Evolutionary conservation across 805 yeast species (phyloP).

Genomic region (Saccharomycodes ludwigii): DNA sequence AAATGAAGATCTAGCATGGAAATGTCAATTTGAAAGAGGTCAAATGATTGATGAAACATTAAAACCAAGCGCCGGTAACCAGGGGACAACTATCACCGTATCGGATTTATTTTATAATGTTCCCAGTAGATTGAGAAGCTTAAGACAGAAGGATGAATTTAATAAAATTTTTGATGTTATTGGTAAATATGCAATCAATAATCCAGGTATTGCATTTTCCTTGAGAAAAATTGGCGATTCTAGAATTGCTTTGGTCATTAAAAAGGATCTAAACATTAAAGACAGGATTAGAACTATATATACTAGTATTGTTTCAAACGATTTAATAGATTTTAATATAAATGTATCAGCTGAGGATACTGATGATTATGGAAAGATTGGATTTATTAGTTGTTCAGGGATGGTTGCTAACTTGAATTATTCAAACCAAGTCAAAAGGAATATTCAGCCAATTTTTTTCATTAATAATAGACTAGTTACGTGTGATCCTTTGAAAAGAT

Average conservation of each 20-base stretch:
- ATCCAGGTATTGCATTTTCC: constrained; percentile 54
- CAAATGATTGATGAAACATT: constrained; percentile 38
- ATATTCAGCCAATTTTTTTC: constrained; percentile 61
- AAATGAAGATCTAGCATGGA: constrained; percentile 36
- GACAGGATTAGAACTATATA: constrained; percentile 67
- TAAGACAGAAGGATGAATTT: constrained; percentile 63
- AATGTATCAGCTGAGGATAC: no score
- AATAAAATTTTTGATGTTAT: constrained; percentile 68
- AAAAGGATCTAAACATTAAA: constrained; percentile 34
- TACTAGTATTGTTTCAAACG: constrained; percentile 58
- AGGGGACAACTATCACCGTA: constrained; percentile 75
- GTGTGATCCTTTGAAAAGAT: constrained; percentile 69
- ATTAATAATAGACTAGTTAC: constrained; percentile 74
- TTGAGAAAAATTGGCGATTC: constrained; percentile 75
- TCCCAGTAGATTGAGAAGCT: constrained; percentile 61
- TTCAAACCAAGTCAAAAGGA: constrained; percentile 40
- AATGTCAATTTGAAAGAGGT: constrained; percentile 57
- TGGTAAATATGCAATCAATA: constrained; percentile 72
- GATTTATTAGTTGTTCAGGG: constrained; percentile 44
- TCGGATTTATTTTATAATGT: constrained; percentile 86
- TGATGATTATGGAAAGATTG: constrained; percentile 28
- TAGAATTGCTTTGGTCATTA: constrained; percentile 48
- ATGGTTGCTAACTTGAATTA: constrained; percentile 62
- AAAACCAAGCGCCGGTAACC: constrained; percentile 71
- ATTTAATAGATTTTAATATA: constrained; percentile 38